phyloP scores from a whole-genome alignment of 2,329 filamentous ascomycete genomes.

The Trichoderma guizhouense region DNA sequence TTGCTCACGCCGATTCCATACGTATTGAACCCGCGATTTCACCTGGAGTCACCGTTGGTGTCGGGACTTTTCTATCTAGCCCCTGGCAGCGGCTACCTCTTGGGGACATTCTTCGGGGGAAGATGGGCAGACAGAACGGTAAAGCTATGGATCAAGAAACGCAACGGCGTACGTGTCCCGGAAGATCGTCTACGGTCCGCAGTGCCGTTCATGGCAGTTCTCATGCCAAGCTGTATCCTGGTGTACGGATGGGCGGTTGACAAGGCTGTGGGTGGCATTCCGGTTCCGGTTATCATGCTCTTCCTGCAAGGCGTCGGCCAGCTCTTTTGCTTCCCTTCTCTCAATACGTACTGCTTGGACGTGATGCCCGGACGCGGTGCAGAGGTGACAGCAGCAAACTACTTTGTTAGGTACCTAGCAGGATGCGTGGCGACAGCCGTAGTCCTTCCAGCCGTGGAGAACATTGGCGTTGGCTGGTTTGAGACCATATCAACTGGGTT shows the following conservation, averaged over 20 bases:
- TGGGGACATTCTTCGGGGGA: conserved; percentile 69
- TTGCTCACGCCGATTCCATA: conserved; percentile 66
- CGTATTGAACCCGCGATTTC: conserved; percentile 70
- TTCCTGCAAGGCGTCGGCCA: conserved; percentile 73
- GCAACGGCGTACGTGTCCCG: conserved; percentile 56
- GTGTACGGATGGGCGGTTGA: conserved; percentile 57
- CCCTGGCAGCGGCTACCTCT: conserved; percentile 65
- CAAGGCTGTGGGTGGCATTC: conserved; percentile 48
- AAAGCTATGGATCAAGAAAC: conserved; percentile 59
- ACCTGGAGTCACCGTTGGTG: conserved; percentile 62
- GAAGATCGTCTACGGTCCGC: conserved; percentile 65
- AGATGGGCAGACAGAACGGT: conserved; percentile 66
- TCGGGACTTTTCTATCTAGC: conserved; percentile 72
- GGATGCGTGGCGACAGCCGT: conserved; percentile 67
- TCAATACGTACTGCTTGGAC: conserved; percentile 80
- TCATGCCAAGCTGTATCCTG: conserved; percentile 62
- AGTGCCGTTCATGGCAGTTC: conserved; percentile 53
- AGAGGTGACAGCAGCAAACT: conserved; percentile 78
- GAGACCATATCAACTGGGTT: conserved; percentile 56
- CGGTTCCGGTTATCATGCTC: conserved; percentile 66
- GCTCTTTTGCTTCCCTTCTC: conserved; percentile 69
- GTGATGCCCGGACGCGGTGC: conserved; percentile 67
- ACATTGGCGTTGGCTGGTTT: conserved; percentile 79
- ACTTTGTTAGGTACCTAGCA: conserved; percentile 72
- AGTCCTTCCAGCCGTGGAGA: conserved; percentile 70